phyloP scores from a whole-genome alignment of 305 asterid genomes.

The Solanum hybrid region DNA sequence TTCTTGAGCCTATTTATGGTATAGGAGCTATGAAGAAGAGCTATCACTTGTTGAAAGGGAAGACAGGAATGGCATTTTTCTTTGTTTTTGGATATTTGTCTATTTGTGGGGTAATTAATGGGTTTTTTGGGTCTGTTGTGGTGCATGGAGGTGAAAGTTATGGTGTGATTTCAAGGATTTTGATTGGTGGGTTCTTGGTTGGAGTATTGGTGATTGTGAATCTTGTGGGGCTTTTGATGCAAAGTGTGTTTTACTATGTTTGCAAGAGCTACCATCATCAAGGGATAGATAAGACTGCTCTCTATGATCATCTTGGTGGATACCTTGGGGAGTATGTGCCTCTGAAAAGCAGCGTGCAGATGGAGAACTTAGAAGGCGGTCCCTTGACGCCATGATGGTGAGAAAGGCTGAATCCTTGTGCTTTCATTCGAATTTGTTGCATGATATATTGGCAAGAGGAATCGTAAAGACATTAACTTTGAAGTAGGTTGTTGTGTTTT shows the following conservation, averaged over 20 bases:
- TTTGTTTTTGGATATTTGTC: constrained; percentile 61
- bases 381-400: not conserved
- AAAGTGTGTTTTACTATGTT: constrained; percentile 87
- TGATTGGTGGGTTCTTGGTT: constrained; percentile 80
- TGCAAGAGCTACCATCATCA: constrained; percentile 91
- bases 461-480: constrained; percentile 10
- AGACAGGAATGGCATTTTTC: constrained; percentile 38
- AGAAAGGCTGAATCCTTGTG: constrained; percentile 11
- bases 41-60: constrained; percentile 74
- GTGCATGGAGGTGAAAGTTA: constrained; percentile 67
- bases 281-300: constrained; percentile 71
- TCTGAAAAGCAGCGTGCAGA: constrained; percentile 76
- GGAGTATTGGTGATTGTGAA: constrained; percentile 79
- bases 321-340: constrained; percentile 95
- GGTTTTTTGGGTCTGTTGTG: constrained; percentile 59
- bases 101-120: constrained; percentile 55
- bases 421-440: constrained; percentile 2
- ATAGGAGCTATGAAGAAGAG: constrained; percentile 87
- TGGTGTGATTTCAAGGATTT: constrained; percentile 53
- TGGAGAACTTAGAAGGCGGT: constrained; percentile 58
- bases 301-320: constrained; percentile 89
- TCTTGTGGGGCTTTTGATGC: constrained; percentile 72
- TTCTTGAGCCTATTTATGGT: constrained; percentile 80
- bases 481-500: constrained; percentile 2
- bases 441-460: not conserved